A percentile compares a stretch with the other conserved stretches of the same genome.
Conservation (phyloP, 345 rosid genomes). For the Raphanus raphanistrum region DNA sequence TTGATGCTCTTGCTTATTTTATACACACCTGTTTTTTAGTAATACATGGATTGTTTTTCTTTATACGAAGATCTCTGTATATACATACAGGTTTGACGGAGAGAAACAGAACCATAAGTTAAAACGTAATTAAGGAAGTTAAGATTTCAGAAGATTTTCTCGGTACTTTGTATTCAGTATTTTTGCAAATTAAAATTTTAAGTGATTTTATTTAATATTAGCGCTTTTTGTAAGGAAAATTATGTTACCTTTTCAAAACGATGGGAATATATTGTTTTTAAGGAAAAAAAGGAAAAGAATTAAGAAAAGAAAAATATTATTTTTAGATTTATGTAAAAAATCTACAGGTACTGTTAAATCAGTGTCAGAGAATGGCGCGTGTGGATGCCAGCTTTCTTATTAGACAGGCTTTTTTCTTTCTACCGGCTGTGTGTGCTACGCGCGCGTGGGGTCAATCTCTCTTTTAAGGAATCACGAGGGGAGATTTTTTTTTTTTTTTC, state of each 20-base stretch:
- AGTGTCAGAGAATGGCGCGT: slow-evolving; percentile 37
- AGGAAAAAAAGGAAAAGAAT: neutral
- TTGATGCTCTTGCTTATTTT: slow-evolving; percentile 12
- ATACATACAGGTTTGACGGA: slow-evolving; percentile 11
- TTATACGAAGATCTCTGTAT: neutral
- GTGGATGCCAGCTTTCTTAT: slow-evolving; percentile 23
- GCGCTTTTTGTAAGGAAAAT: slow-evolving; percentile 7
- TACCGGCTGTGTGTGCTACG: neutral
- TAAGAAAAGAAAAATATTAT: neutral
- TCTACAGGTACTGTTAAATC: slow-evolving; percentile 35
- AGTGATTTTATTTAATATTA: neutral
- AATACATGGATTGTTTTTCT: slow-evolving; percentile 7
- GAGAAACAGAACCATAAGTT: neutral
- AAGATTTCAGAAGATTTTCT: slow-evolving; percentile 12
- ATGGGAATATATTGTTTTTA: slow-evolving; percentile 28
- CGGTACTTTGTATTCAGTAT: neutral
- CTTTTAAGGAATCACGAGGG: neutral
- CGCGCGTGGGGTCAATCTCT: slow-evolving; percentile 21
- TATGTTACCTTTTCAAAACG: slow-evolving; percentile 9
- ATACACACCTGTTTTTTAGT: slow-evolving; percentile 9
- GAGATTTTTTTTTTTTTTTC: neutral
- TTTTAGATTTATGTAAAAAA: slow-evolving; percentile 13
- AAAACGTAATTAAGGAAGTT: slow-evolving; percentile 6
- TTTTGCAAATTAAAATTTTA: neutral
- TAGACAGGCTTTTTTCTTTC: neutral